Percentiles rank a stretch among this genome's conserved stretches.
These are phyloP conservation scores for Dichotomocladium elegans DNA, from an alignment of 371 early-diverging fungal species.

Conservation along the genomic window DNA sequence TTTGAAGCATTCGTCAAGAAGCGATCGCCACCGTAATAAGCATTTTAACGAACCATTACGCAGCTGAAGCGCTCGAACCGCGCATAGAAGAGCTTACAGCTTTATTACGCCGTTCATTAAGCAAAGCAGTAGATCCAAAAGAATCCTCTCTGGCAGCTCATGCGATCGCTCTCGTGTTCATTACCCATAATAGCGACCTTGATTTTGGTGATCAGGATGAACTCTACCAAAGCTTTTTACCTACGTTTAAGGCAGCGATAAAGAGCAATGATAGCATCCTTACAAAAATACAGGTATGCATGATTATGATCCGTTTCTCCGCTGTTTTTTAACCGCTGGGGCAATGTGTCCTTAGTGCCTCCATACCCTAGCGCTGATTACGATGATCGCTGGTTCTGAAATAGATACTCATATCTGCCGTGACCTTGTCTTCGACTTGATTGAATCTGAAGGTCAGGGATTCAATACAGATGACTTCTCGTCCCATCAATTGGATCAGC, in stretches of 20 bases:
- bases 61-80: slow-evolving; percentile 21
- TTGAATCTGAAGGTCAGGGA: slow-evolving; percentile 40
- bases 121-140: slow-evolving; percentile 43
- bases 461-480: slow-evolving; percentile 27
- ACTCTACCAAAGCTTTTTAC: slow-evolving; percentile 51
- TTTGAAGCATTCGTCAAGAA: slow-evolving; percentile 31
- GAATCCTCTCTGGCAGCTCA: slow-evolving; percentile 63
- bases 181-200: slow-evolving; percentile 61
- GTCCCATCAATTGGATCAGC: slow-evolving; percentile 20
- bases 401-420: slow-evolving; percentile 44
- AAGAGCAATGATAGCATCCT: slow-evolving; percentile 35
- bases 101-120: slow-evolving; percentile 52
- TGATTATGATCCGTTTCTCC: not conserved
- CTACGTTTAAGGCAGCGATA: slow-evolving; percentile 43
- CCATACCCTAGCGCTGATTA: slow-evolving; percentile 54
- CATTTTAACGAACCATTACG: slow-evolving; percentile 24
- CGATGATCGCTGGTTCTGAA: slow-evolving; percentile 62
- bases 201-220: slow-evolving; percentile 50
- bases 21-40: slow-evolving; percentile 20
- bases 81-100: slow-evolving; percentile 46
- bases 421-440: slow-evolving; percentile 34
- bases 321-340: too few species aligned
- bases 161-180: slow-evolving; percentile 61
- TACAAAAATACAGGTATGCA: slow-evolving; percentile 11
- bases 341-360: slow-evolving; percentile 25